phyloP scores from a whole-genome alignment of 2,329 filamentous ascomycete species.

The Aureobasidium sp. region DNA sequence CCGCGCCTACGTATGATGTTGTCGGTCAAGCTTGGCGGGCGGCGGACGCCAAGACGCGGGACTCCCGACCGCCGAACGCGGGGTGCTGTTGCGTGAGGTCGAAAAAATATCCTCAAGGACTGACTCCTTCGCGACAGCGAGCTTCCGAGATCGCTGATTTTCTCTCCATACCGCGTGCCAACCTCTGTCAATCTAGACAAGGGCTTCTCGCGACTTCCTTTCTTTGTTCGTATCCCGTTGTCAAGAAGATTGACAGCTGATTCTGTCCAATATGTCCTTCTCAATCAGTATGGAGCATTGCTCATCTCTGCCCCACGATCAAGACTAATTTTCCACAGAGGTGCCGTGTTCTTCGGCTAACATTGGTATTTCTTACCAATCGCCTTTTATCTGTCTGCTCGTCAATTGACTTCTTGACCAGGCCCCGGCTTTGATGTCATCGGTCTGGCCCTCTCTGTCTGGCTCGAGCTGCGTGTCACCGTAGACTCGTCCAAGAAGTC shows the following conservation, averaged over 20 bases:
- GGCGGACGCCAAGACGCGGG: neutral
- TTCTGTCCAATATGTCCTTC: conserved; percentile 12
- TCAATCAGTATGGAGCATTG: conserved; percentile 14
- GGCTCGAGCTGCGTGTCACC: conserved; percentile 81
- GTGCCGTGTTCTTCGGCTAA: conserved; percentile 95
- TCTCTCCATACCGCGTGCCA: neutral
- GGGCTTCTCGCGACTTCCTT: neutral
- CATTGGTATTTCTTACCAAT: conserved; percentile 52
- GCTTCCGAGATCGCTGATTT: conserved; percentile 8
- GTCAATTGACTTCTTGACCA: conserved; percentile 20
- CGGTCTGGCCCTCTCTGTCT: conserved; percentile 86
- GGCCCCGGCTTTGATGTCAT: conserved; percentile 95
- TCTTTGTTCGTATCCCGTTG: neutral
- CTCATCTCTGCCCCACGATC: neutral
- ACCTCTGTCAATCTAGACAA: conserved; percentile 1
- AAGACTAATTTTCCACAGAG: conserved; percentile 21
- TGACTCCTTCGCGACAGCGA: conserved; percentile 13
- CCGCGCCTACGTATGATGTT: conserved; percentile 8
- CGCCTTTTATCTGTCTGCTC: neutral
- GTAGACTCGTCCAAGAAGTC: conserved; percentile 54
- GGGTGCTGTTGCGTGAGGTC: conserved; percentile 1
- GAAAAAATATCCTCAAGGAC: conserved; percentile 5
- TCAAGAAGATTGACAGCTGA: neutral
- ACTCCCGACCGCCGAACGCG: conserved; percentile 10
- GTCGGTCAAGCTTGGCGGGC: neutral